Base-by-base conservation (phyloP, 805 yeast species). In the Saccharomycopsis javanensis region DNA sequence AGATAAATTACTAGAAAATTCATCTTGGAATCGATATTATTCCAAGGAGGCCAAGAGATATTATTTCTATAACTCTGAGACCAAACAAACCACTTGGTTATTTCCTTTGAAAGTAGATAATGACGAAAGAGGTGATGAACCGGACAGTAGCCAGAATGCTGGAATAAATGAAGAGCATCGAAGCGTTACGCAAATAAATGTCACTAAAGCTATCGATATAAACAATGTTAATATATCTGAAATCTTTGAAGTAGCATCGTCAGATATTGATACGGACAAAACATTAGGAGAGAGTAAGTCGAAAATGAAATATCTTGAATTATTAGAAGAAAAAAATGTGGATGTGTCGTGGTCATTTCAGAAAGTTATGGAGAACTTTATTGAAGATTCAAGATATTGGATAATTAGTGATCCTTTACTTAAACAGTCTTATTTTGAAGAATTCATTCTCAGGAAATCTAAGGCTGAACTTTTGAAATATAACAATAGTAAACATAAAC, bases 71-170 rank as follows among this genome's bases (percentile, higher is more conserved):
- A 86, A 86, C 65, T 72, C 75, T 13, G 69, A 69, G 28, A 79
- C 92, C 0, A 77, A 80, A 5, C 82, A 82, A 64, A 83, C 94
- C 18, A 82, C 84, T 0, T 91, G 97, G 97, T 86, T 83, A 18
- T 69, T 80, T n/a, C 96, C 96, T 0, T 73, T 67, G 0, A 83
- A 76, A 33, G 73, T 79, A 5, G 67, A 67, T 33, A 61, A 57
- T 4, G 67, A 57, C 61, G 16, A 42, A 1, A 20, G 25, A 42
- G n/a, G 8, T 23, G 25, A 25, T 11, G 13, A 10, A 23, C 61
- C 30, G 8, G 37, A 30, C 25, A 31, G 37, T 11, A 16, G 18
- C 8, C 15, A 16, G 11, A 13, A 23, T 28, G 4, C 20, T 15
- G 10, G 5, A 2, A 27, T 30, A 18, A n/a, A 20, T 18, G 18